Evolutionary conservation across 768 basidiomycete species (phyloP).

Genomic region (Rubroboletus satanas): DNA sequence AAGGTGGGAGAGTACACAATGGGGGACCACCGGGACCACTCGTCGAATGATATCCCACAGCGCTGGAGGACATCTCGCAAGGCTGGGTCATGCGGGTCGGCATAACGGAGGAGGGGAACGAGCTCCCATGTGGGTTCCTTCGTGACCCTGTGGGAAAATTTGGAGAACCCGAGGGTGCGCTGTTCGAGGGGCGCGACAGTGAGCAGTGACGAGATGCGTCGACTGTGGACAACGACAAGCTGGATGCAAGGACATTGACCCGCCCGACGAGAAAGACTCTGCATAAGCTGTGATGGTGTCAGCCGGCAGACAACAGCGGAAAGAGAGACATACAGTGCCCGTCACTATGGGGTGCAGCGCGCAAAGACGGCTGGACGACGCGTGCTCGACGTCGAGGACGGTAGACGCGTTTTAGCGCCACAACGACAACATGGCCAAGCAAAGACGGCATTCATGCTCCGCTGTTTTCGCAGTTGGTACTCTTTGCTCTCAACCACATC

Average conservation of each 20-base stretch:
- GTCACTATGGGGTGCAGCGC: not conserved
- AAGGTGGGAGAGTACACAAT: slow-evolving; percentile 36
- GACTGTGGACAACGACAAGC: not conserved
- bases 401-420: slow-evolving; percentile 27
- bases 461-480: slow-evolving; percentile 17
- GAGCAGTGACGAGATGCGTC: slow-evolving; percentile 19
- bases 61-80: slow-evolving; percentile 27
- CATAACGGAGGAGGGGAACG: slow-evolving; percentile 31
- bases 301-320: not conserved
- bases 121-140: slow-evolving; percentile 43
- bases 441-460: slow-evolving; percentile 29
- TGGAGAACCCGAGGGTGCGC: slow-evolving; percentile 26
- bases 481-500: slow-evolving; percentile 27
- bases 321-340: not conserved
- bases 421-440: slow-evolving; percentile 34
- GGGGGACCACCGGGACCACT: slow-evolving; percentile 40
- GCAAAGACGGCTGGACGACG: not conserved
- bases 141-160: slow-evolving; percentile 34
- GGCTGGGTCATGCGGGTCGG: slow-evolving; percentile 1
- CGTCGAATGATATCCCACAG: slow-evolving; percentile 32
- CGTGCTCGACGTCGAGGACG: slow-evolving; percentile 3
- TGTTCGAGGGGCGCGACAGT: slow-evolving; percentile 22
- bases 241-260: not conserved
- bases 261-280: slow-evolving; percentile 11
- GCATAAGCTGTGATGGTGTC: slow-evolving; percentile 20